Conservation (phyloP, 352 stramenopile species). For the Pilasporangium apinafurcum region DNA sequence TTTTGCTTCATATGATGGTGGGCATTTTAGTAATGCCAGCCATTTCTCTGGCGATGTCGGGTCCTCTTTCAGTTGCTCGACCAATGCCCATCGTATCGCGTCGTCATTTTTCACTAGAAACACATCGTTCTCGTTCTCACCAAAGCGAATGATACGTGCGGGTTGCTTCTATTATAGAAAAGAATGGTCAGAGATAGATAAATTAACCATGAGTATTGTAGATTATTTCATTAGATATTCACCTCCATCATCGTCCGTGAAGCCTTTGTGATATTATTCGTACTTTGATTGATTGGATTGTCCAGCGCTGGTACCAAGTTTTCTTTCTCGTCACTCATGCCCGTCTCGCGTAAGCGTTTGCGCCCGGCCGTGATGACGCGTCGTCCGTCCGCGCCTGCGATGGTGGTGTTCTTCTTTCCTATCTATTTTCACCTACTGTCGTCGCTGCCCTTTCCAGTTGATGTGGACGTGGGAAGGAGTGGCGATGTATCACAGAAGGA, state of each 20-base stretch:
- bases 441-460: too few species aligned
- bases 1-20: constrained; percentile 30
- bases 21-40: constrained; percentile 46
- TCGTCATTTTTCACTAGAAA: constrained; percentile 54
- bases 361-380: constrained; percentile 7
- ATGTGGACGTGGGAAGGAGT: too few species aligned
- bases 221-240: background rate
- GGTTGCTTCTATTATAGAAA: constrained; percentile 8
- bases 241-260: constrained; percentile 10
- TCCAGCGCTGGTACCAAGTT: constrained; percentile 23
- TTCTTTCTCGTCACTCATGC: constrained; percentile 31
- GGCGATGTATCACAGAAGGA: too few species aligned
- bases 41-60: constrained; percentile 34
- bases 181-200: background rate
- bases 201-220: background rate
- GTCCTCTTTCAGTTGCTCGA: constrained; percentile 41
- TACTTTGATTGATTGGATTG: constrained; percentile 11
- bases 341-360: constrained; percentile 23
- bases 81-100: constrained; percentile 24
- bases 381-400: too few species aligned
- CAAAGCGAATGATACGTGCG: constrained; percentile 37
- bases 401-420: too few species aligned
- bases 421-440: too few species aligned
- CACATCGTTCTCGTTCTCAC: constrained; percentile 50
- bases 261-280: background rate